A percentile compares a stretch with the other conserved stretches of the same genome.
These are phyloP conservation scores for Speleostelium caveatum DNA, from an alignment of 78 protist genomes.

Conservation along the genomic window DNA sequence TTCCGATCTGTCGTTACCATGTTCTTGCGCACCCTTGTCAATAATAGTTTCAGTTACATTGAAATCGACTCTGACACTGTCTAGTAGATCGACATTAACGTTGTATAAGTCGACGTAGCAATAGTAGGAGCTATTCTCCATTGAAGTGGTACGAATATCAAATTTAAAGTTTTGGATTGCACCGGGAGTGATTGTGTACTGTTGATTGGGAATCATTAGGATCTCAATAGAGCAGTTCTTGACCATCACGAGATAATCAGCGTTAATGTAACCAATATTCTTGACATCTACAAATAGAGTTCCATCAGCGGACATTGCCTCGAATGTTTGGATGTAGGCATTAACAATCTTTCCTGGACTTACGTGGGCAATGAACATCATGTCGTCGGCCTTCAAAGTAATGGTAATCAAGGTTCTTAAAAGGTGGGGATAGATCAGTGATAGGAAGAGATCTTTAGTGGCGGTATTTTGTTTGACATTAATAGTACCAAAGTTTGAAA, in stretches of 20 bases:
- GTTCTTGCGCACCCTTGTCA: neutral
- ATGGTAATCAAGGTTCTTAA: neutral
- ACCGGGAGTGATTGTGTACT: neutral
- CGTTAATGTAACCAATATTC: conserved; percentile 11
- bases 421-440: neutral
- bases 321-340: conserved; percentile 3
- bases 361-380: neutral
- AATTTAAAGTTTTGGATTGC: neutral
- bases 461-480: neutral
- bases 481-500: neutral
- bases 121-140: neutral
- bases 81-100: neutral
- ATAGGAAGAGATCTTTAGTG: neutral
- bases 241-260: conserved; percentile 1
- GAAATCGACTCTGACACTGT: neutral
- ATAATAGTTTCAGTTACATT: conserved; percentile 22
- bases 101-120: conserved; percentile 19
- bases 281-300: neutral
- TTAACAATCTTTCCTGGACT: conserved; percentile 15
- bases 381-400: neutral
- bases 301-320: conserved; percentile 9
- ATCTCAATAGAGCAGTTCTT: conserved; percentile 6
- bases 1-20: neutral
- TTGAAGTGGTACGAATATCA: neutral
- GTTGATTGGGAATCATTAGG: neutral